Evolutionary conservation across 2,329 filamentous ascomycete species (phyloP).

Genomic region (Cordyceps sp.): DNA sequence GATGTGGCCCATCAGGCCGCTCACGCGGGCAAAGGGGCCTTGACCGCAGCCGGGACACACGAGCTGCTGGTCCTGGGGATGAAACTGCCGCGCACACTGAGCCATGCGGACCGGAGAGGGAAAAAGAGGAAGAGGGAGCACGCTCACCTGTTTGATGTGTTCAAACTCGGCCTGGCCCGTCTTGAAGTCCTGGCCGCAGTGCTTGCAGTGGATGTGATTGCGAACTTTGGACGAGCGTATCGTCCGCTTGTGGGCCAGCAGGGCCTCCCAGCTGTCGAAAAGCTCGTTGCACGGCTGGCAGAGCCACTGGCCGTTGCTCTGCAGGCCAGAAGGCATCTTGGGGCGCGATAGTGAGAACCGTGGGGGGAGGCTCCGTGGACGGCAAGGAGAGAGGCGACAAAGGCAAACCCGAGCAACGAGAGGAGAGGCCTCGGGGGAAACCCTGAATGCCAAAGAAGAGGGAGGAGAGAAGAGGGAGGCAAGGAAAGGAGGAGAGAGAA

Average conservation of each 20-base stretch:
- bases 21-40: constrained; percentile 18
- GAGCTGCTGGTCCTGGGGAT: constrained; percentile 20
- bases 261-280: constrained; percentile 10
- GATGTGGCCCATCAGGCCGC: constrained; percentile 25
- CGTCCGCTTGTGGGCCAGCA: constrained; percentile 14
- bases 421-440: too few relatives aligned
- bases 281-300: constrained; percentile 13
- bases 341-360: not conserved
- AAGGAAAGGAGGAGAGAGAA: too few relatives aligned
- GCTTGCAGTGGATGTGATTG: constrained; percentile 19
- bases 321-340: constrained; percentile 5
- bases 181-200: constrained; percentile 20
- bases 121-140: too few relatives aligned
- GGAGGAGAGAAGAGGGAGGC: too few relatives aligned
- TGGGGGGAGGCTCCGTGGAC: not conserved
- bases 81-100: too few relatives aligned
- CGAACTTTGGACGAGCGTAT: constrained; percentile 8
- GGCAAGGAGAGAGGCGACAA: not conserved
- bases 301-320: constrained; percentile 5
- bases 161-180: constrained; percentile 12
- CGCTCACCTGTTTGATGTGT: constrained; percentile 19
- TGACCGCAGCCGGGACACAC: constrained; percentile 28
- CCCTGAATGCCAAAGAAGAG: too few relatives aligned
- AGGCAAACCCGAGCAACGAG: too few relatives aligned
- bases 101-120: too few relatives aligned